Base-by-base conservation (phyloP, 1,284 basidiomycete genomes). In the Rhizopogon hawkerae region DNA sequence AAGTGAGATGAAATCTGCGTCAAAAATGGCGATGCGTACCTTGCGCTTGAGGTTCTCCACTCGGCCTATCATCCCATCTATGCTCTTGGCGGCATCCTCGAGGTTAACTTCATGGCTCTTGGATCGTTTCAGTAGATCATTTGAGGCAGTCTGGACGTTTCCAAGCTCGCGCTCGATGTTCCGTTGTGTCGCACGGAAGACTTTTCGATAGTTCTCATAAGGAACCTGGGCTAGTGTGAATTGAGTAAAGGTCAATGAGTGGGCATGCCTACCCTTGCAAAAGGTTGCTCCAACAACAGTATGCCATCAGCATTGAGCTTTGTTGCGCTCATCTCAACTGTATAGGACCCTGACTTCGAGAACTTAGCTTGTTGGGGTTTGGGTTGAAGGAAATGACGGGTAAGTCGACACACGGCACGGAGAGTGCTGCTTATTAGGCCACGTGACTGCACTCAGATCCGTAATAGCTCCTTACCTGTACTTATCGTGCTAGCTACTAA, bases 271-370 rank as follows among this genome's bases (percentile, higher is more conserved):
- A 89, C 87, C 57, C 81, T 74, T n/a, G 79, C 79, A 60, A 92
- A 89, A 0, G 90, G 89, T 59, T 92, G 88, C 65, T 94, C 91
- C 53, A 94, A 86, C 47, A 93, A 76, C 57, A 93, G 71, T n/a
- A 86, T 74, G 1, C 88, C 89, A 46, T 92, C 90, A 5, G 76
- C 58, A 56, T 84, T 86, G 43, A 84, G 61, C 58, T 81, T 85
- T 58, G 56, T 68, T 39, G 60, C 58, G 51, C 69, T 68, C 75
- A 76, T 77, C 49, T 48, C 52, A 47, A 21, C 31, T 13, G 21
- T 50, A 23, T 38, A 16, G 49, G 11, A 31, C 14, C n/a, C 10
- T 21, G 26, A 31, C 8, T 31, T 42, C 11, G 7, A 43, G 7
- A 18, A 7, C 35, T 18, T 18, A 13, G 39, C 14, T 41, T 13